Evolutionary conservation across 2,329 filamentous ascomycete genomes (phyloP), one percentile per base, ranked within the genome.

Genomic region (Epichloe coenophiala): DNA sequence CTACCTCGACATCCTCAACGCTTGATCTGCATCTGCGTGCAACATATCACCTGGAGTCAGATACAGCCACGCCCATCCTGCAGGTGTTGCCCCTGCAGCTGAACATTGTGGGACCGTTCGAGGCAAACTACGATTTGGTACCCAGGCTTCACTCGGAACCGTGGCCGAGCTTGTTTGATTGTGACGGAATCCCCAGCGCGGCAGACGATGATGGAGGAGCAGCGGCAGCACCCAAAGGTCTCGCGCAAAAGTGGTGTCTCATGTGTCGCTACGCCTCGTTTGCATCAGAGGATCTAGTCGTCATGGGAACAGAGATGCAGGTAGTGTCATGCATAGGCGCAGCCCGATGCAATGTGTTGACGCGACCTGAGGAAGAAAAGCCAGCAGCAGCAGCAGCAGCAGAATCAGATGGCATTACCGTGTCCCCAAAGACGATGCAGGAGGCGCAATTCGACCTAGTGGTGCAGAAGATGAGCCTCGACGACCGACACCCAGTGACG

Each of bases 131-230:
- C 64, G 88, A 94, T 55, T 80, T 97, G 54, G 75, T 83, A 12
- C 89, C 93, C 11, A 78, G 85, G 9, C 72, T 95, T 3, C 85
- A 96, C 64, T 66, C 76, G 0, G 83, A 85, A 46, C 74, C 80
- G 2, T 98, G 93, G 91, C 90, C 93, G 1, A 89, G 84, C 63
- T 82, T 94, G 59, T 98, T 97, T 65, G 75, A 81, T 48, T 71
- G 77, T 17, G 75, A 81, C 21, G 69, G 69, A 13, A 59, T 78
- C 3, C 63, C 66, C 21, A 64, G 67, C 7, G 54, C 57, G 1
- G 55, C 58, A 5, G 65, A 69, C 31, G 63, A 33, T 15, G 45
- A 51, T 27, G 47, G 53, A 11, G 48, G 54, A 9, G 49, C 52
- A 6, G 49, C 54, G 6, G 48, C 51, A 27, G 59, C 57, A 9